phyloP scores from a whole-genome alignment of 2,329 filamentous ascomycete genomes.

The Neonectria punicea region DNA sequence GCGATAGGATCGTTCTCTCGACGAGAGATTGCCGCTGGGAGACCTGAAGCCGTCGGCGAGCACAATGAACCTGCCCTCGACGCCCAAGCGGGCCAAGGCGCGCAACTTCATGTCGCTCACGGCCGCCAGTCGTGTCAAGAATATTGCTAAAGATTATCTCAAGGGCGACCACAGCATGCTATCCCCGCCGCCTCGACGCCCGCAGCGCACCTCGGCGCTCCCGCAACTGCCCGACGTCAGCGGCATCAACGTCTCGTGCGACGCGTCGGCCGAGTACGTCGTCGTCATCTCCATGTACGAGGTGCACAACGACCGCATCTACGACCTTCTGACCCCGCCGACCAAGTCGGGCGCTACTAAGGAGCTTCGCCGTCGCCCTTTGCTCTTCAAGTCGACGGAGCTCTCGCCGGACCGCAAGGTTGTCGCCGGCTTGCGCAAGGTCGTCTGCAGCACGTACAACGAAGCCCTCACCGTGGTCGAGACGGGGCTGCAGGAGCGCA shows the following conservation, averaged over 20 bases:
- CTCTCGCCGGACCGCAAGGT: conserved; percentile 90
- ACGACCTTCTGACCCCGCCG: conserved; percentile 82
- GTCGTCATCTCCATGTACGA: conserved; percentile 98
- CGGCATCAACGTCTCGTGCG: conserved; percentile 69
- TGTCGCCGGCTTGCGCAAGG: conserved; percentile 89
- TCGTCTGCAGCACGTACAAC: conserved; percentile 82
- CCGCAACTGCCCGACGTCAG: conserved; percentile 81
- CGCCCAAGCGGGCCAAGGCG: conserved; percentile 48
- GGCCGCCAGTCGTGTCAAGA: conserved; percentile 57
- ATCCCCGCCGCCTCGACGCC: conserved; percentile 66
- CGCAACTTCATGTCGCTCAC: conserved; percentile 57
- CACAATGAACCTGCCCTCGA: conserved; percentile 34
- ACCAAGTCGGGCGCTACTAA: conserved; percentile 70
- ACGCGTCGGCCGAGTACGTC: conserved; percentile 79
- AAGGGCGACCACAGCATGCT: conserved; percentile 62
- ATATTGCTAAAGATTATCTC: conserved; percentile 56
- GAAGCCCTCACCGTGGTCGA: conserved; percentile 93
- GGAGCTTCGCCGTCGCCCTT: conserved; percentile 77
- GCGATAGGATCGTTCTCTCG: conserved; percentile 45
- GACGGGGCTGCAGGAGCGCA: conserved; percentile 85
- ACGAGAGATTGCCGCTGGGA: conserved; percentile 29
- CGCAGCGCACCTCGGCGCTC: conserved; percentile 75
- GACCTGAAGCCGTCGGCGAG: conserved; percentile 41
- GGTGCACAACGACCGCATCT: conserved; percentile 98
- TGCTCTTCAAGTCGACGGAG: conserved; percentile 94